Evolutionary conservation across 805 yeast genomes (phyloP).

Genomic region (Metschnikowia peoriensis): DNA sequence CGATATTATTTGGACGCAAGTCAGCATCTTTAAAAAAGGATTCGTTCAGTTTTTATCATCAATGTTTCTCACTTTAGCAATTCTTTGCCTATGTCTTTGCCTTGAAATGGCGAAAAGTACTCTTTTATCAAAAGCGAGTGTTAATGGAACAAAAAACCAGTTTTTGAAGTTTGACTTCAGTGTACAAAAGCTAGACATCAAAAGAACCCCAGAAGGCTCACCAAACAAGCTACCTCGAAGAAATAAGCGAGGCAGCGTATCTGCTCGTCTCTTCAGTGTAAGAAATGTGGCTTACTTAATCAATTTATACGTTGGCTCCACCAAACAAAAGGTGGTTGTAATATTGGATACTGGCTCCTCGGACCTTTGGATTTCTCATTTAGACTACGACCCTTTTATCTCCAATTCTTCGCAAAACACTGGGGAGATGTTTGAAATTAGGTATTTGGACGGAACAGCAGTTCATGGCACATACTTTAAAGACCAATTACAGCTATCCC

Average conservation of each 20-base stretch:
- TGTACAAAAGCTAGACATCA: background rate
- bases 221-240: background rate
- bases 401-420: background rate
- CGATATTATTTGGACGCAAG: no score
- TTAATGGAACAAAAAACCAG: no score
- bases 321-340: conserved; percentile 22
- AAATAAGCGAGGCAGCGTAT: background rate
- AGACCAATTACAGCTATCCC: conserved; percentile 8
- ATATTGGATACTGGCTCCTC: conserved; percentile 44
- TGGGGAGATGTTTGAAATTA: conserved; percentile 1
- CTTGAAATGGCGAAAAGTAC: no score
- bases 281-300: conserved; percentile 9
- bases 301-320: conserved; percentile 12
- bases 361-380: conserved; percentile 36
- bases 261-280: background rate
- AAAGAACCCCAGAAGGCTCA: background rate
- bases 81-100: no score
- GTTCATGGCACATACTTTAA: conserved; percentile 7
- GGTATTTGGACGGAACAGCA: conserved; percentile 8
- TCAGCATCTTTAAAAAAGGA: no score
- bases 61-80: no score
- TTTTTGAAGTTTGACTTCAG: background rate
- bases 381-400: background rate
- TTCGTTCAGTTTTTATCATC: no score
- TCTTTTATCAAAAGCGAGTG: no score